These are phyloP conservation scores for Aspergillaceae sp. DNA, from an alignment of 2,329 filamentous ascomycete genomes.

Conservation along the genomic window DNA sequence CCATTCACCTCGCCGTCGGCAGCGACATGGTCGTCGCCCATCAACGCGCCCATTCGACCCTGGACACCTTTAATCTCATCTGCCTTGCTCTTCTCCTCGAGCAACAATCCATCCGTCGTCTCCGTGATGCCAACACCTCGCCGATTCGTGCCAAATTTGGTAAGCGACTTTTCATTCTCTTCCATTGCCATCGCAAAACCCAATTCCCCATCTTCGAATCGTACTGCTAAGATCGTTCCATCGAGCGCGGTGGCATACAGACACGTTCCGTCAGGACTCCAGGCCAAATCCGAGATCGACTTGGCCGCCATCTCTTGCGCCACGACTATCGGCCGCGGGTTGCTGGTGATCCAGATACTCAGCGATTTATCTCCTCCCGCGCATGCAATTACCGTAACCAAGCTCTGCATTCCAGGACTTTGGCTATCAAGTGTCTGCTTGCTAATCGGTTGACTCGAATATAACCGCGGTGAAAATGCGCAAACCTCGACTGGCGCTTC, in stretches of 20 bases:
- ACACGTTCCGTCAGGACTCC: conserved; percentile 84
- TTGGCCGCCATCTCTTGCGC: conserved; percentile 82
- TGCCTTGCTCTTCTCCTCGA: conserved; percentile 88
- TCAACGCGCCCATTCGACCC: conserved; percentile 94
- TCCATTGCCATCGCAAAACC: conserved; percentile 78
- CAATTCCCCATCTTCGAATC: conserved; percentile 79
- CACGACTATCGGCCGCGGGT: conserved; percentile 80
- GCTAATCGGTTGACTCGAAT: conserved; percentile 58
- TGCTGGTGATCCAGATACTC: conserved; percentile 96
- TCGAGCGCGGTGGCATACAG: conserved; percentile 83
- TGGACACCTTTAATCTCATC: conserved; percentile 84
- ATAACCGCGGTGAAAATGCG: conserved; percentile 88
- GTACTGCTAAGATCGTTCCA: conserved; percentile 71
- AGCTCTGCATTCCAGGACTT: conserved; percentile 30
- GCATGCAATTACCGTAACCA: conserved; percentile 90
- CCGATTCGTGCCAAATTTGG: conserved; percentile 82
- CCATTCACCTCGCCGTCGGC: conserved; percentile 47
- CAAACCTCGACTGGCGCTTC: conserved; percentile 96
- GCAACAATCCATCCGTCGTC: conserved; percentile 74
- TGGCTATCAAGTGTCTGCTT: conserved; percentile 38
- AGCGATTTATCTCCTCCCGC: conserved; percentile 94
- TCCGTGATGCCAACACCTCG: conserved; percentile 87
- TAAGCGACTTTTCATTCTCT: conserved; percentile 86
- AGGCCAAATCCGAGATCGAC: conserved; percentile 86
- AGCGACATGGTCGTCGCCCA: conserved; percentile 66